Evolutionary conservation across 2,329 filamentous ascomycete species (phyloP).

Genomic region (Proliferodiscus dingleyae): DNA sequence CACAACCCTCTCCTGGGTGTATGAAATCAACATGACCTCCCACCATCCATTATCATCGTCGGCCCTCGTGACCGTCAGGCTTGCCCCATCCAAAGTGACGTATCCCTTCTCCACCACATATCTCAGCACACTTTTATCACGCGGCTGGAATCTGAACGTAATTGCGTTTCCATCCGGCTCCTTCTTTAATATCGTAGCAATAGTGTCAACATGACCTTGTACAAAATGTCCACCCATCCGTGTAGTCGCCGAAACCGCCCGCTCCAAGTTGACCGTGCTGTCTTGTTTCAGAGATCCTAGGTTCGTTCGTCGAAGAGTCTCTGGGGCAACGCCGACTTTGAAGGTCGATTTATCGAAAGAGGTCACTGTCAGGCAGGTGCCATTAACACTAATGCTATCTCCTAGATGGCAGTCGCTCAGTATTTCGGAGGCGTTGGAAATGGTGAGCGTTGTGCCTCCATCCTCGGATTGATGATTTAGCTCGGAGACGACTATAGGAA

Average conservation of each 20-base stretch:
- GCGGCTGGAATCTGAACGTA: slow-evolving; percentile 76
- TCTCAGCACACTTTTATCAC: slow-evolving; percentile 62
- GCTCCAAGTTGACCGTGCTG: slow-evolving; percentile 83
- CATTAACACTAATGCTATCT: slow-evolving; percentile 93
- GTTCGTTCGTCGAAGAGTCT: slow-evolving; percentile 93
- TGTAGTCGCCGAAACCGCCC: slow-evolving; percentile 83
- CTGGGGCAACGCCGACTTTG: slow-evolving; percentile 90
- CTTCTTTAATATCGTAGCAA: slow-evolving; percentile 67
- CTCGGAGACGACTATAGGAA: slow-evolving; percentile 68
- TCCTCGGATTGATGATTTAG: slow-evolving; percentile 77
- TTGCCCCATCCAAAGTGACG: slow-evolving; percentile 89
- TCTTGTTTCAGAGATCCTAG: slow-evolving; percentile 66
- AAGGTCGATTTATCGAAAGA: slow-evolving; percentile 59
- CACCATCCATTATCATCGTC: slow-evolving; percentile 75
- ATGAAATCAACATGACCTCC: slow-evolving; percentile 97
- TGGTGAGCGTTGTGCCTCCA: slow-evolving; percentile 85
- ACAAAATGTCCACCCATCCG: slow-evolving; percentile 99
- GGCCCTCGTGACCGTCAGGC: slow-evolving; percentile 85
- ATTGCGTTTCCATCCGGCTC: slow-evolving; percentile 84
- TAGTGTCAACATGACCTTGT: slow-evolving; percentile 93
- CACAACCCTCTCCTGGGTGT: slow-evolving; percentile 89
- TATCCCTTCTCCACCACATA: slow-evolving; percentile 98
- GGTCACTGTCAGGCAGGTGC: slow-evolving; percentile 93
- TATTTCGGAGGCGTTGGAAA: slow-evolving; percentile 65
- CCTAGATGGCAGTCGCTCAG: slow-evolving; percentile 80